Evolutionary conservation across 192 early-diverging fungal species (phyloP).

Genomic region (Backusella australiensis): DNA sequence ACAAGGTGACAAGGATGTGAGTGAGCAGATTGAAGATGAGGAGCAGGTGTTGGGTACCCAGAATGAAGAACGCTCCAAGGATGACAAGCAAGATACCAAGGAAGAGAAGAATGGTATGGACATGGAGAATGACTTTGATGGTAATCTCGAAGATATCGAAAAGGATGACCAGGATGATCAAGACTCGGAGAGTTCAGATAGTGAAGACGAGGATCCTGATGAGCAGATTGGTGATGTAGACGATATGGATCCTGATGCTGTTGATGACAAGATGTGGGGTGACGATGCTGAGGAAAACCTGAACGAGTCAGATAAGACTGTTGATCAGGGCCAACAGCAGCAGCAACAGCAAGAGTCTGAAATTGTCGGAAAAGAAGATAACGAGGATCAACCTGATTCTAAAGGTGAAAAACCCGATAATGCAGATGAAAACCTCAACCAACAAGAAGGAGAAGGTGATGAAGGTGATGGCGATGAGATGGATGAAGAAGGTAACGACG

Average conservation of each 20-base stretch:
- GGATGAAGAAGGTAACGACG: slow-evolving; percentile 49
- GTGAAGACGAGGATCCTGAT: slow-evolving; percentile 73
- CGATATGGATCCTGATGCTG: slow-evolving; percentile 77
- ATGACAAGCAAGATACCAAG: slow-evolving; percentile 63
- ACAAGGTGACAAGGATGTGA: slow-evolving; percentile 92
- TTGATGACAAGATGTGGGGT: slow-evolving; percentile 98
- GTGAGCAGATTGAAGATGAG: slow-evolving; percentile 96
- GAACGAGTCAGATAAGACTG: slow-evolving; percentile 69
- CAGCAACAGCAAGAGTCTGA: slow-evolving; percentile 53
- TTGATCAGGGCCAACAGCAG: slow-evolving; percentile 53
- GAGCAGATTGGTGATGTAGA: slow-evolving; percentile 94
- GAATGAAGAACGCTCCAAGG: slow-evolving; percentile 56
- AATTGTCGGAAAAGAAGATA: slow-evolving; percentile 63
- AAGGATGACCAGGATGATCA: slow-evolving; percentile 56
- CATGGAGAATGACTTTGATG: slow-evolving; percentile 97
- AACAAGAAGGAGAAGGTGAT: slow-evolving; percentile 42
- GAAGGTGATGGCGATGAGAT: slow-evolving; percentile 43
- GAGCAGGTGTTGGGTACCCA: slow-evolving; percentile 92
- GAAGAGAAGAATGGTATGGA: slow-evolving; percentile 88
- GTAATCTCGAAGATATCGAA: slow-evolving; percentile 85
- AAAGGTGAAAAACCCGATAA: slow-evolving; percentile 41
- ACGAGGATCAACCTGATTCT: slow-evolving; percentile 38
- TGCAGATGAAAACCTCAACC: slow-evolving; percentile 45
- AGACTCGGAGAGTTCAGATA: slow-evolving; percentile 69
- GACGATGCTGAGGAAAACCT: slow-evolving; percentile 66